Evolutionary conservation across 352 stramenopile species (phyloP).

Genomic region (Globisporangium emineosum): DNA sequence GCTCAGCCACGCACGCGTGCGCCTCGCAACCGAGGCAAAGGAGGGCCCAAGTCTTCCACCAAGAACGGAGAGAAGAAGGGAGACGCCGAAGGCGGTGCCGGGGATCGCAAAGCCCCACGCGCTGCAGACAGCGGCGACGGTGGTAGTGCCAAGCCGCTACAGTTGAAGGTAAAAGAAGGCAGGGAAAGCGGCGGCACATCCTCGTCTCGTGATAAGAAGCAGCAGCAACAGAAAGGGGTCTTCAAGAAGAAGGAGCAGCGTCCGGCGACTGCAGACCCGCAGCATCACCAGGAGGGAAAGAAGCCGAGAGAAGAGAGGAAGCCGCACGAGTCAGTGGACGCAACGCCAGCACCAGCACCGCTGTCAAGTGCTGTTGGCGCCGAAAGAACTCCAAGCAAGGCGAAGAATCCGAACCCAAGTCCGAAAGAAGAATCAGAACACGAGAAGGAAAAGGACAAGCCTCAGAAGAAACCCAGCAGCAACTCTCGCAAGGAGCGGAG

Average conservation of each 20-base stretch:
- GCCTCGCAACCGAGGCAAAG: neutral
- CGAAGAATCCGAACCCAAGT: slow-evolving; percentile 4
- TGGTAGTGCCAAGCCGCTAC: no score
- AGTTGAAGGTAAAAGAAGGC: neutral
- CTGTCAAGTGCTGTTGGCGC: neutral
- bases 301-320: neutral
- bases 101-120: neutral
- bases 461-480: neutral
- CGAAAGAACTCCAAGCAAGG: neutral
- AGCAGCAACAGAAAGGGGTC: neutral
- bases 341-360: neutral
- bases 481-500: neutral
- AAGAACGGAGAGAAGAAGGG: slow-evolving; percentile 3
- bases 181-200: neutral
- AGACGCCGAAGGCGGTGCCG: neutral
- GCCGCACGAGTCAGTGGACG: neutral
- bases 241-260: slow-evolving; percentile 13
- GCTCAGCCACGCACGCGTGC: neutral
- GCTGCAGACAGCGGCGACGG: neutral
- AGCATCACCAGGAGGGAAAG: neutral
- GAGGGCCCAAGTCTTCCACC: no score
- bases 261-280: neutral
- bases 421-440: slow-evolving; percentile 5
- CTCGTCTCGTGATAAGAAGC: neutral
- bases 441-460: neutral